Base-by-base conservation (phyloP, 1,284 basidiomycete species). In the Irpex lacteus region DNA sequence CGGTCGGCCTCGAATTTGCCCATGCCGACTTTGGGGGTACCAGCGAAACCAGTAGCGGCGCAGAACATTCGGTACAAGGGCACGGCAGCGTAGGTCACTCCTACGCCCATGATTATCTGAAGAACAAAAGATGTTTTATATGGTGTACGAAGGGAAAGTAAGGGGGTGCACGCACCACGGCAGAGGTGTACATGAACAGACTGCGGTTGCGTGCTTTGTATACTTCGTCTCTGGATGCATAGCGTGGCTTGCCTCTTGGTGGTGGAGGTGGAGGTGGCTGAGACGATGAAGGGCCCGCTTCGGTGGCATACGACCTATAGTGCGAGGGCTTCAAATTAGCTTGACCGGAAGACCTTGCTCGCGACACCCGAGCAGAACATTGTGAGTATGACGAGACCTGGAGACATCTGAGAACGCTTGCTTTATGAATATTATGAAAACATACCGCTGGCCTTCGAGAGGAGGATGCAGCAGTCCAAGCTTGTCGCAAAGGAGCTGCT, bases 21-120 rank as follows among this genome's bases (percentile, higher is more conserved):
- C 55, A 86, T 89, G 61, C 91, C 93, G 52, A 95, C 94, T 61
- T 94, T 90, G 1, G 98, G 98, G 21, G 95, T 97, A 1, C 98
- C 98, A 8, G 91, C 94, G 74, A 97, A 99, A 1, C 98, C 98
- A 1, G 98, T 99, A 1, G 96, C 95, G 1, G 95, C 92, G 76
- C 98, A 99, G 81, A 99, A 99, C 73, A 95, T 95, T 59, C 98
- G 90, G 77, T 99, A 99, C 4, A 98, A 83, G 0, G 98, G 98
- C 1, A 99, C 98, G 37, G 98, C 94, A 18, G 98, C 97, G 76
- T 99, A 99, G 6, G 94, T 94, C 47, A 92, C 83, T 5, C 97
- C 97, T 1, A 94, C 78, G 0, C 89, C 91, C 32, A 92, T 72
- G 36, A 98, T 79, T 63, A 98, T 88, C 90, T 96, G 19, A 56